Percentiles rank a stretch among this genome's conserved stretches.
These are phyloP conservation scores for Fraxinus nigra DNA, from an alignment of 305 asterid genomes.

Conservation along the genomic window DNA sequence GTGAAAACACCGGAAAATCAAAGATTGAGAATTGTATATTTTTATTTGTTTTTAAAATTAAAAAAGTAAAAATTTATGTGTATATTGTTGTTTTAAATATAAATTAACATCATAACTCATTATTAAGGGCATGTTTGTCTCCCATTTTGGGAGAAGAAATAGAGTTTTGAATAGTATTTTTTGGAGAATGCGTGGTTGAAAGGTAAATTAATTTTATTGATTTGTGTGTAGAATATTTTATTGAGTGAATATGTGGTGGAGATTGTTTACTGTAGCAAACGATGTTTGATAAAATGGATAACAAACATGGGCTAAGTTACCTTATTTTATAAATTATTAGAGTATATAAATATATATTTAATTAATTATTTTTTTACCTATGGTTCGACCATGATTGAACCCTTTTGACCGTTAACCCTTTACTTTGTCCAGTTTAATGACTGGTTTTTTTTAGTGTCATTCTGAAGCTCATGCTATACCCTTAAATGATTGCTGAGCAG, in stretches of 20 bases:
- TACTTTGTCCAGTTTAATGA: background rate
- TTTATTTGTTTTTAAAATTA: no score
- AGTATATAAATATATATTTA: background rate
- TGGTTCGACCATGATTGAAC: background rate
- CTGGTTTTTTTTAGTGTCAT: background rate
- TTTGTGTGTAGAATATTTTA: no score
- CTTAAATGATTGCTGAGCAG: conserved; percentile 8
- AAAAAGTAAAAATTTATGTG: background rate
- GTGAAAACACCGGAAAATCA: background rate
- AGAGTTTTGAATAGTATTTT: no score
- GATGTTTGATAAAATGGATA: no score
- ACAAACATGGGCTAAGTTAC: no score
- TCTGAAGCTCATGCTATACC: background rate
- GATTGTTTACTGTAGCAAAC: no score
- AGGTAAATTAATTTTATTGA: no score
- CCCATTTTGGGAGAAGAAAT: no score
- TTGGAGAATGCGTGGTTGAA: no score
- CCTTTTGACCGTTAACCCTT: background rate
- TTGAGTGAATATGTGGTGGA: no score
- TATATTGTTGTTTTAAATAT: background rate
- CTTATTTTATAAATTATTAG: no score
- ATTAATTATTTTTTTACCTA: background rate
- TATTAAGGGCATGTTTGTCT: no score
- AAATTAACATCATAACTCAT: background rate
- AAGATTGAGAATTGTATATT: background rate